A percentile compares a stretch with the other conserved stretches of the same genome.
These are phyloP conservation scores for Chalciporus piperatus DNA, from an alignment of 768 basidiomycete species.

Conservation along the genomic window DNA sequence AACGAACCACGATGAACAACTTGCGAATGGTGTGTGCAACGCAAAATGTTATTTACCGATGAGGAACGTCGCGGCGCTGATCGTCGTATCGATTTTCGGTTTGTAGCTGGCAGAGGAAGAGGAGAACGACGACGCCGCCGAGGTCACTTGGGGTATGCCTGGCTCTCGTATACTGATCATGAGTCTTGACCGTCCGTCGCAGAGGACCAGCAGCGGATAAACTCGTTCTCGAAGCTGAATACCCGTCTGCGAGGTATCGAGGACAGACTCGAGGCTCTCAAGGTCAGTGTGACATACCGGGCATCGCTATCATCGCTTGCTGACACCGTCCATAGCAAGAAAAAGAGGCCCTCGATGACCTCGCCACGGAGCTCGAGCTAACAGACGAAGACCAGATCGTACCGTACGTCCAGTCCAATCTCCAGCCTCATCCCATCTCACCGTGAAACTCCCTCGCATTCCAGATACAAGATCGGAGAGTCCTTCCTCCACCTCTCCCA, in stretches of 20 bases:
- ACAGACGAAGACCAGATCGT: slow-evolving; percentile 82
- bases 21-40: slow-evolving; percentile 54
- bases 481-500: slow-evolving; percentile 81
- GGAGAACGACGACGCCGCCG: slow-evolving; percentile 68
- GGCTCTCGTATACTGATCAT: too few relatives aligned
- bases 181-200: too few relatives aligned
- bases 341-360: slow-evolving; percentile 91
- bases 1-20: slow-evolving; percentile 33
- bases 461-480: slow-evolving; percentile 87
- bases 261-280: slow-evolving; percentile 67
- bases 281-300: slow-evolving; percentile 44
- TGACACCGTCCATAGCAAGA: slow-evolving; percentile 61
- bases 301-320: not conserved
- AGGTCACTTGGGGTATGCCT: slow-evolving; percentile 78
- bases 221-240: slow-evolving; percentile 88
- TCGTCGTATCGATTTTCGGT: not conserved
- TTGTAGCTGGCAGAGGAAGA: slow-evolving; percentile 72
- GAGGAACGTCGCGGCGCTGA: not conserved
- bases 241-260: slow-evolving; percentile 69
- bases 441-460: not conserved
- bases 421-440: slow-evolving; percentile 60
- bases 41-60: not conserved
- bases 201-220: slow-evolving; percentile 91
- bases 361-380: slow-evolving; percentile 83
- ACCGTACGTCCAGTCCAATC: slow-evolving; percentile 46